These are phyloP conservation scores for Millerozyma miso DNA, from an alignment of 805 yeast species.

Conservation along the genomic window DNA sequence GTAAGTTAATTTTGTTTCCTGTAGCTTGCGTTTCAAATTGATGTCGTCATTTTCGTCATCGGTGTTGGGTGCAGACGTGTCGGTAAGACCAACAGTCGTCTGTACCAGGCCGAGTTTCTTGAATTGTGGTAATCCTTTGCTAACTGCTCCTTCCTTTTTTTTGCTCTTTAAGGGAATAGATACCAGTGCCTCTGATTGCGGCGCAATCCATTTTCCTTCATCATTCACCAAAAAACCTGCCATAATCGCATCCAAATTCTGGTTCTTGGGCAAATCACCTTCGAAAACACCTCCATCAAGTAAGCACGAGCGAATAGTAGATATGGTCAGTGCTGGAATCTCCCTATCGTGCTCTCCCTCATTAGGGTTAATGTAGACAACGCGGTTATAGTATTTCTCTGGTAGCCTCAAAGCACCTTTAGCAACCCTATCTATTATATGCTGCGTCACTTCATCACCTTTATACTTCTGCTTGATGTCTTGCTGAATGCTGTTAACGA, in stretches of 20 bases:
- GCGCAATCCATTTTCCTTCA: constrained; percentile 51
- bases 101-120: constrained; percentile 12
- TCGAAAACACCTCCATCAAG: constrained; percentile 42
- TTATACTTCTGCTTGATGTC: constrained; percentile 22
- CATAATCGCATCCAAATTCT: constrained; percentile 58
- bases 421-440: constrained; percentile 56
- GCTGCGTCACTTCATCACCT: constrained; percentile 38
- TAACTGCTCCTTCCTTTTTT: constrained; percentile 9
- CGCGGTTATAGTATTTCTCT: constrained; percentile 34
- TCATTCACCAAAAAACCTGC: constrained; percentile 55
- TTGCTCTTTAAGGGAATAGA: constrained; percentile 32
- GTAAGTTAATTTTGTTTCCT: constrained; percentile 47
- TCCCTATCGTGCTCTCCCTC: constrained; percentile 33
- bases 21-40: constrained; percentile 41
- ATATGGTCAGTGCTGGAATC: constrained; percentile 44
- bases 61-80: constrained; percentile 39
- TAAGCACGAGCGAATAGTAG: constrained; percentile 37
- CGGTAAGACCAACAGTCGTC: constrained; percentile 32
- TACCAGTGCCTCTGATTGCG: constrained; percentile 30
- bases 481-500: constrained; percentile 39
- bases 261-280: constrained; percentile 52
- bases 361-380: constrained; percentile 56
- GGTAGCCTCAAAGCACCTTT: constrained; percentile 39
- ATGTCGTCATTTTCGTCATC: constrained; percentile 38
- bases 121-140: constrained; percentile 14